Base-by-base conservation (phyloP, 2,329 filamentous ascomycete genomes). In the Chaetomium olivaceum region DNA sequence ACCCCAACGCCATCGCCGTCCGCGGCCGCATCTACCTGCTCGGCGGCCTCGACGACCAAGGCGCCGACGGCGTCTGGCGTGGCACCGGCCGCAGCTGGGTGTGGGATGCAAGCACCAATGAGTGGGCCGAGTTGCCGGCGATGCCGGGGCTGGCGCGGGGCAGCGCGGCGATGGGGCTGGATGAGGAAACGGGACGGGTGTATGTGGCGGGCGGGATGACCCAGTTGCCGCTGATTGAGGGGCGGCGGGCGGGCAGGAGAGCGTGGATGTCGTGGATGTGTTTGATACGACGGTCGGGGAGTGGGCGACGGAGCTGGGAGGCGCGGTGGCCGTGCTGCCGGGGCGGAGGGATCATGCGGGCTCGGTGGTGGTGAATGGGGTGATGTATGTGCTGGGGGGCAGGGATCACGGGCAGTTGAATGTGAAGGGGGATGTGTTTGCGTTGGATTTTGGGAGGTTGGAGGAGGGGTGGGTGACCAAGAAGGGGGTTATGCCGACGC, bases 351-450 rank as follows among this genome's bases (percentile, higher is more conserved):
- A 57, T 16, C 55, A 57, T 43, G 55, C 55, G 0, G 55, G 55
- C 0, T 14, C 3, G 21, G 55, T 5, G 33, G 55, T 43, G 21
- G 55, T 57, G 33, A 33, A 57, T 2, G 11, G 55, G 33, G 55
- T 57, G 21, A 57, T 57, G 55, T 57, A 43, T 57, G 55, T 57
- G 11, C 2, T 57, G 33, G 55, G 55, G n/a, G 55, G 55, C 12
- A 43, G 55, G 33, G 55, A 57, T 27, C 12, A 7, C 4, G 55
- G 55, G 33, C 33, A 27, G 55, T 9, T 25, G 1, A 39, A 57
- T 57, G 55, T 57, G n/a, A 43, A 19, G 55, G 55, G 33, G 55
- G 55, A 57, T 4, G 55, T 57, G 33, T 57, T 57, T 43, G 55
- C 55, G 55, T 4, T 57, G 55, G 55, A 57, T 43, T 43, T 57